Base-by-base conservation (phyloP, 208 protist species). In the Crithidia thermophila region DNA sequence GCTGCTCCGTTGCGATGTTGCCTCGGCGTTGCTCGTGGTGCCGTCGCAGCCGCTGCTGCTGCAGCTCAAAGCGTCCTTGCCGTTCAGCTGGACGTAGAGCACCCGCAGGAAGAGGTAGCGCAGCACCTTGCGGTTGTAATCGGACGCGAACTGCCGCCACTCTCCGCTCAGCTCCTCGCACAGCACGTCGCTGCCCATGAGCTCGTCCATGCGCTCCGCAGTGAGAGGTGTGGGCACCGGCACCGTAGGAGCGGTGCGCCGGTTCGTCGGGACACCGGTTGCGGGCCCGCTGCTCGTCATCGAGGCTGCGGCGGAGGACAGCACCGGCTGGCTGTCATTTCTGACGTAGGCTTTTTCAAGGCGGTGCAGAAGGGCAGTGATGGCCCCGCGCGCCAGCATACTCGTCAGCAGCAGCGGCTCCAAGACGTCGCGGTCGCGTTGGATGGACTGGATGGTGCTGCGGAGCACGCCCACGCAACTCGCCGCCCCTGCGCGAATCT, bases 371-470 rank as follows among this genome's bases (percentile, higher is more conserved):
- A 75, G 61, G 18, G 69, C 36, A 16, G n/a, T 50, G 53, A 52
- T 69, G 18, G 69, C 34, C 20, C 62, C 45, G 13, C 61, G 60
- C 5, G 61, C 69, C 13, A 75, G 61, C 69, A 75, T 75, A 21
- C 45, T 65, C 6, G 69, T 75, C n/a, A 75, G 25, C 18, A 75
- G 69, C 28, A 75, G 42, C 21, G 69, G 69, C 37, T 75, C 69
- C 16, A 75, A n/a, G 23, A 43, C 36, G 6, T 69, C 61, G n/a
- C 59, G 61, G 39, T 69, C 69, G 5, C 61, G 52, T 31, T 69
- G 42, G 30, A 64, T 14, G 9, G 47, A 42, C 1, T 28, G 42
- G 27, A 69, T 27, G 21, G 69, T 69, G 28, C 9, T 40, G 46
- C 31, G 69, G n/a, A 75, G 52, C 21, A 36, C n/a, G 16, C 50